Evolutionary conservation across 2,329 filamentous ascomycete genomes (phyloP).

Genomic region (Penicillium vulpinum): DNA sequence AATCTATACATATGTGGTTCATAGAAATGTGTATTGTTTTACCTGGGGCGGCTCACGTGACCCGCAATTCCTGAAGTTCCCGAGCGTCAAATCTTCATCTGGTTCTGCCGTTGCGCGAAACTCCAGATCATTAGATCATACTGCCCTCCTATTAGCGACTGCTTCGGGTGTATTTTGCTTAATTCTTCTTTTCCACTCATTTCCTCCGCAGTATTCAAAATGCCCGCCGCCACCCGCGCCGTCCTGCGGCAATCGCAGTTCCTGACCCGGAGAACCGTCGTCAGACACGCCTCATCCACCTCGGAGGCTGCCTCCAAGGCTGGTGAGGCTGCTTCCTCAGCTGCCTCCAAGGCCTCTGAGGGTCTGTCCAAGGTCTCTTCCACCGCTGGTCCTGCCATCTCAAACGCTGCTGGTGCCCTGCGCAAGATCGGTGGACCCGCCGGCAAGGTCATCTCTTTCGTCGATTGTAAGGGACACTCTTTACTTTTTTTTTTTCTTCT

Average conservation of each 20-base stretch:
- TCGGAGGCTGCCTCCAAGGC: constrained; percentile 49
- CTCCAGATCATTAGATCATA: constrained; percentile 42
- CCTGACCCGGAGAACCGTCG: constrained; percentile 46
- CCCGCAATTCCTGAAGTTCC: constrained; percentile 43
- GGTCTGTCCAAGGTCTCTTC: constrained; percentile 79
- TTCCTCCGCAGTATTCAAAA: constrained; percentile 36
- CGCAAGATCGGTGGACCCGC: constrained; percentile 80
- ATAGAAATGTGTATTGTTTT: constrained; percentile 2
- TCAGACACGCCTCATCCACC: constrained; percentile 50
- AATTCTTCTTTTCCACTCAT: constrained; percentile 29
- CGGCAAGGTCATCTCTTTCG: constrained; percentile 72
- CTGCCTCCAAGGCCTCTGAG: constrained; percentile 68
- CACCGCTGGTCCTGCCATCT: constrained; percentile 75
- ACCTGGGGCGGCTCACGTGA: constrained; percentile 24
- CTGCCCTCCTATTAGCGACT: constrained; percentile 34
- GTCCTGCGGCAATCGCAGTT: constrained; percentile 50
- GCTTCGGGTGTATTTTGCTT: constrained; percentile 25
- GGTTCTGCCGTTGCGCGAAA: constrained; percentile 39
- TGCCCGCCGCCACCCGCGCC: constrained; percentile 48
- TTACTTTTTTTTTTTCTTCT: background rate
- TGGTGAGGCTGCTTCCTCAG: constrained; percentile 44
- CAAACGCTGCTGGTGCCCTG: constrained; percentile 70
- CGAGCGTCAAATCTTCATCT: constrained; percentile 43
- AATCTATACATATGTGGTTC: background rate
- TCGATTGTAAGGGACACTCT: constrained; percentile 71